These are phyloP conservation scores for Verticillium nonalfalfae DNA, from an alignment of 2,329 filamentous ascomycete species.

Conservation along the genomic window DNA sequence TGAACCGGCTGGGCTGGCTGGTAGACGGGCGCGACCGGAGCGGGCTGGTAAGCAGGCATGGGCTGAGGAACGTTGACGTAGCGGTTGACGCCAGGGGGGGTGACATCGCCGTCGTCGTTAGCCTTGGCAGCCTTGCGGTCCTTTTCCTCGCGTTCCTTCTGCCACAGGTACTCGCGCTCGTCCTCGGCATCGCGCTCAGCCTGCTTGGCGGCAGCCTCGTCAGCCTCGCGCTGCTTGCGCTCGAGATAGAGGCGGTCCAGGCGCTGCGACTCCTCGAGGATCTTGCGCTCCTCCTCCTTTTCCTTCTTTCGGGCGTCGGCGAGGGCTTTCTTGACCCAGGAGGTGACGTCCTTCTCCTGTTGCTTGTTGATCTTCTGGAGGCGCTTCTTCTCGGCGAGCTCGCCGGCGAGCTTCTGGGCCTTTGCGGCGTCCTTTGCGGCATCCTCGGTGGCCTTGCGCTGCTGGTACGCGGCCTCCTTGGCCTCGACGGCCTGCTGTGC, in stretches of 20 bases:
- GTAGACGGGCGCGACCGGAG: too few relatives aligned
- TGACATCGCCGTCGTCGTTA: not conserved
- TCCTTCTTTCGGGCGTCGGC: not conserved
- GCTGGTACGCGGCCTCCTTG: not conserved
- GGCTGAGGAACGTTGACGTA: not conserved
- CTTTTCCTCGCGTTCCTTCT: not conserved
- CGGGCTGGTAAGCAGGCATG: too few relatives aligned
- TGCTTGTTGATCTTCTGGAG: not conserved
- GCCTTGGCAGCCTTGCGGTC: not conserved
- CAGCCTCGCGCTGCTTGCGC: not conserved
- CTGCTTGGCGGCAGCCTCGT: not conserved
- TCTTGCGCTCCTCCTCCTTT: not conserved
- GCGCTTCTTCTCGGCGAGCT: not conserved
- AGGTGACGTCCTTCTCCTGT: not conserved
- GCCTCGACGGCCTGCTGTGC: not conserved
- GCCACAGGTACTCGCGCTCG: not conserved
- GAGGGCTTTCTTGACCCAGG: not conserved
- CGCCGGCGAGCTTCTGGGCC: not conserved
- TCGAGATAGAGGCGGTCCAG: not conserved
- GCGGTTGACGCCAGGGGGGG: not conserved
- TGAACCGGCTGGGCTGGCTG: not conserved
- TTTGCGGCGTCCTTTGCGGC: not conserved
- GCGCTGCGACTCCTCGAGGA: not conserved
- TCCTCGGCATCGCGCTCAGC: not conserved
- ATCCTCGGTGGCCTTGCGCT: not conserved